phyloP scores from a whole-genome alignment of 768 basidiomycete species.

The Lactarius hengduanensis region DNA sequence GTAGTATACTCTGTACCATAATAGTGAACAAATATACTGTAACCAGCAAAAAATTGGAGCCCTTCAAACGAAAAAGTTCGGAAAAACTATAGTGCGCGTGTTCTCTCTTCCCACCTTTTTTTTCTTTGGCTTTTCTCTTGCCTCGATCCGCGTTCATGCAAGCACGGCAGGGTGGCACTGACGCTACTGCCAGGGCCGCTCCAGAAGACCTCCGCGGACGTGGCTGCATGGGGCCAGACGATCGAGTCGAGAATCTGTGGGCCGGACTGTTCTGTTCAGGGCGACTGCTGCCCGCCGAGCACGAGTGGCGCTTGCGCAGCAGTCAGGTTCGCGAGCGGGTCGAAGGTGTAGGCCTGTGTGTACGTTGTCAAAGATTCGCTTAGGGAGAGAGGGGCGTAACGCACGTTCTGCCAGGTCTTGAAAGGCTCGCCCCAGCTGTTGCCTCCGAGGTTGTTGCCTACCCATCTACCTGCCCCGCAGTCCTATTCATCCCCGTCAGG shows the following conservation, averaged over 20 bases:
- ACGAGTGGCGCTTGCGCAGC: conserved; percentile 51
- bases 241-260: conserved; percentile 65
- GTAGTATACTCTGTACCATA: too few species aligned
- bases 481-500: conserved; percentile 40
- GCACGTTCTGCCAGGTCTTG: conserved; percentile 76
- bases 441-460: conserved; percentile 47
- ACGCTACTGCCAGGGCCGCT: conserved; percentile 44
- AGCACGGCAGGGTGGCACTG: conserved; percentile 53
- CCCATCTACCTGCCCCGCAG: conserved; percentile 71
- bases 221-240: conserved; percentile 70
- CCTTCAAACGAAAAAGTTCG: too few species aligned
- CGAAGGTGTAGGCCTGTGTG: conserved; percentile 58
- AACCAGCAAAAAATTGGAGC: too few species aligned
- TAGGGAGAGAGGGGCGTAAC: conserved; percentile 2
- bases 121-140: too few species aligned
- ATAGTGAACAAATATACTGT: too few species aligned
- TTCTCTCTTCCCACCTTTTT: too few species aligned
- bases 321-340: conserved; percentile 59
- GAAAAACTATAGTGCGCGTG: too few species aligned
- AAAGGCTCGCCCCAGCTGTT: conserved; percentile 77
- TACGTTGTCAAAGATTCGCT: neutral
- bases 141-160: too few species aligned
- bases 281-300: conserved; percentile 67
- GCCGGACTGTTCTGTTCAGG: conserved; percentile 74
- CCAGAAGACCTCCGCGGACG: conserved; percentile 78